These are phyloP conservation scores for Acanthamoeba healyi DNA, from an alignment of 208 protist species.

Conservation along the genomic window DNA sequence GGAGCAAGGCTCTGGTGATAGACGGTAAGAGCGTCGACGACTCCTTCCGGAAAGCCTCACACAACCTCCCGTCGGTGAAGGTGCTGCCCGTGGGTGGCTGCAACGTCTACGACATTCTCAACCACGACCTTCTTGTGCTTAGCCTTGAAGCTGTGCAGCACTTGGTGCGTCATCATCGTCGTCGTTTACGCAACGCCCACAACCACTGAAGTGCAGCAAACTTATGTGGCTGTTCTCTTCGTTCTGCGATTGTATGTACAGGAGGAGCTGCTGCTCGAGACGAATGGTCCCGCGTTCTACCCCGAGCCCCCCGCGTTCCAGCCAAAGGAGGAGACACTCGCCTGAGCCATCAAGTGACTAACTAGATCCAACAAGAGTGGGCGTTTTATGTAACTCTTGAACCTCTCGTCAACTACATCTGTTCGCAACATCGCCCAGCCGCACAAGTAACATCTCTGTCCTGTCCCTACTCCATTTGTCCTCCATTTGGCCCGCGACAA, in stretches of 20 bases:
- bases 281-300: background rate
- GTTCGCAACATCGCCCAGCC: too few relatives aligned
- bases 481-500: too few relatives aligned
- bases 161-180: background rate
- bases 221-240: background rate
- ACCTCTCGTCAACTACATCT: too few relatives aligned
- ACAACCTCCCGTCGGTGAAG: conserved; percentile 35
- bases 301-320: background rate
- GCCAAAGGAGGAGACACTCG: background rate
- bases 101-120: conserved; percentile 72
- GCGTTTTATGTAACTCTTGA: too few relatives aligned
- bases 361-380: too few relatives aligned
- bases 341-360: background rate
- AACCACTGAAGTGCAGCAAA: background rate
- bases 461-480: too few relatives aligned
- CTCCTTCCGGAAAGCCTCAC: conserved; percentile 35
- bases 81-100: conserved; percentile 26
- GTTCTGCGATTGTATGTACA: background rate
- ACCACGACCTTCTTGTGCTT: conserved; percentile 41
- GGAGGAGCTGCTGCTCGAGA: conserved; percentile 42
- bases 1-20: conserved; percentile 31
- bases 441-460: too few relatives aligned
- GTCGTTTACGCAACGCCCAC: too few relatives aligned
- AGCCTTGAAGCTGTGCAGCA: conserved; percentile 43
- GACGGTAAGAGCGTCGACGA: conserved; percentile 17